Conservation (phyloP, 345 rosid species). For the Lepidium aucheri region DNA sequence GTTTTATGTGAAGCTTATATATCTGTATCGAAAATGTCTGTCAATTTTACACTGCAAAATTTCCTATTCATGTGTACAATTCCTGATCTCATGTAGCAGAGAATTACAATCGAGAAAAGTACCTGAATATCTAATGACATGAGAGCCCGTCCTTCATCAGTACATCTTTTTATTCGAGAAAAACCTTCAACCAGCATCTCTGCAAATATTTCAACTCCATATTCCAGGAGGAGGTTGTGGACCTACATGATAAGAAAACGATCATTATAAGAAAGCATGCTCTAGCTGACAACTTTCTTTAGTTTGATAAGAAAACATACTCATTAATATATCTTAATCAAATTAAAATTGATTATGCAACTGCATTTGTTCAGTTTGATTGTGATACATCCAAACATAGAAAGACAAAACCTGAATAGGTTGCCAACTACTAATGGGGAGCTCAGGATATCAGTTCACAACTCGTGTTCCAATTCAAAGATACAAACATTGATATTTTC, state of each 20-base stretch:
- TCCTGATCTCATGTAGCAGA: background rate
- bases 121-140: constrained; percentile 98
- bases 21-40: background rate
- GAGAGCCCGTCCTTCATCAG: constrained; percentile 93
- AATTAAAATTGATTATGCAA: background rate
- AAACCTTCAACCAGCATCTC: constrained; percentile 91
- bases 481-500: background rate
- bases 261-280: background rate
- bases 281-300: background rate
- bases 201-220: constrained; percentile 82
- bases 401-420: background rate
- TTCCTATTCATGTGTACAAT: background rate
- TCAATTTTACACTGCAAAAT: background rate
- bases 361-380: background rate
- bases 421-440: background rate
- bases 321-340: background rate
- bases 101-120: background rate
- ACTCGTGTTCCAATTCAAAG: background rate
- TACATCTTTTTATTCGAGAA: constrained; percentile 85
- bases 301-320: background rate
- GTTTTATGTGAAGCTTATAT: background rate
- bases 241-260: constrained; percentile 32
- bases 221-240: constrained; percentile 66
- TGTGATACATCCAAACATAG: background rate
- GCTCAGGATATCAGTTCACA: background rate